A percentile compares a stretch with the other conserved stretches of the same genome.
These are phyloP conservation scores for Solidago caesia DNA, from an alignment of 129 eudicot genomes.

Conservation along the genomic window DNA sequence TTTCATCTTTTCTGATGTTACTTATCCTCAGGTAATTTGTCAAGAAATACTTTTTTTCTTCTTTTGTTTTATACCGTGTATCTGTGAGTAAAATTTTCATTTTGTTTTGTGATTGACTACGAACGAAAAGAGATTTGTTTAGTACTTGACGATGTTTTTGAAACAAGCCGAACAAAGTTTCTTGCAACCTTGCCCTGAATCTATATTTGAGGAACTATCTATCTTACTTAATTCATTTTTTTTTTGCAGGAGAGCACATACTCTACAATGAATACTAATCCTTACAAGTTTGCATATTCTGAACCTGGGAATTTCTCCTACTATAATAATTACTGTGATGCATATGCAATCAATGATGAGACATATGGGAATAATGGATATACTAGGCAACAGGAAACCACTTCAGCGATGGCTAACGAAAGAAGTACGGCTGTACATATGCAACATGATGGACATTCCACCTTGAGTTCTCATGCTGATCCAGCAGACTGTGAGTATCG, in stretches of 20 bases:
- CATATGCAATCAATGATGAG: constrained; percentile 50
- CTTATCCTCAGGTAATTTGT: constrained; percentile 59
- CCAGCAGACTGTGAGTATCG: constrained; percentile 60
- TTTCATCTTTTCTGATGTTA: constrained; percentile 76
- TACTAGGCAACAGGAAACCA: constrained; percentile 42
- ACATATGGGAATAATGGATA: constrained; percentile 40
- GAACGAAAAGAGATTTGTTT: background rate
- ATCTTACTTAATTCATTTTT: constrained; percentile 14
- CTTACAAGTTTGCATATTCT: constrained; percentile 67
- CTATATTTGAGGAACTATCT: background rate
- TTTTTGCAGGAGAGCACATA: constrained; percentile 64
- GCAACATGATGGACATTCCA: constrained; percentile 50
- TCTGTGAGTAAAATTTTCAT: background rate
- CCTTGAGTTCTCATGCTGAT: constrained; percentile 36
- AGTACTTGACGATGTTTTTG: no score
- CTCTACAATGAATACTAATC: constrained; percentile 53
- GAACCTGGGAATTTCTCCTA: constrained; percentile 74
- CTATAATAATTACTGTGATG: constrained; percentile 55
- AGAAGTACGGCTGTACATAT: constrained; percentile 42
- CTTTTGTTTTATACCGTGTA: background rate
- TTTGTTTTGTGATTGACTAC: background rate
- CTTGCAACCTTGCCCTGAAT: constrained; percentile 1
- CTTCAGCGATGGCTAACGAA: constrained; percentile 44
- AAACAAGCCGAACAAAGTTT: background rate
- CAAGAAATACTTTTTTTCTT: background rate